Evolutionary conservation across 306 rosid species (phyloP).

Genomic region (Lathyrus aphaca): DNA sequence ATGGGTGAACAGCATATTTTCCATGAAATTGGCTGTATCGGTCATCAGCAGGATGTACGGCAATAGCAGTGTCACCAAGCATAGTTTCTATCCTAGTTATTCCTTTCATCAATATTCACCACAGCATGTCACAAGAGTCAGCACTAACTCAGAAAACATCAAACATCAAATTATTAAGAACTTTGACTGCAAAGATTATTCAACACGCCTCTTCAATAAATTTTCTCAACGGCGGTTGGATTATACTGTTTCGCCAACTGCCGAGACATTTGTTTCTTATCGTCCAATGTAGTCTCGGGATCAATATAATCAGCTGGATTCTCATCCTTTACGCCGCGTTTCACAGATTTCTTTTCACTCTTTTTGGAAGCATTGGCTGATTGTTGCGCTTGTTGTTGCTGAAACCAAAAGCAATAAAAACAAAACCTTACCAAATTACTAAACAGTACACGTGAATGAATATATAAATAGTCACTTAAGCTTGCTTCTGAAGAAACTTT

Average conservation of each 20-base stretch:
- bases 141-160: slow-evolving; percentile 6
- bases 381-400: slow-evolving; percentile 88
- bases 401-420: no score
- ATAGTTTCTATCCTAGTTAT: slow-evolving; percentile 95
- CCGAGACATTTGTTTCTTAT: slow-evolving; percentile 70
- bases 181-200: slow-evolving; percentile 3
- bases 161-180: slow-evolving; percentile 32
- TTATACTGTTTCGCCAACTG: slow-evolving; percentile 83
- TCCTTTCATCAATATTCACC: slow-evolving; percentile 45
- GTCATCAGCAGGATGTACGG: slow-evolving; percentile 77
- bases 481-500: no score
- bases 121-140: slow-evolving; percentile 11
- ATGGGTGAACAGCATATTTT: slow-evolving; percentile 87
- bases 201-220: slow-evolving; percentile 66
- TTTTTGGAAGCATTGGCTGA: slow-evolving; percentile 62
- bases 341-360: slow-evolving; percentile 72
- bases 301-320: slow-evolving; percentile 74
- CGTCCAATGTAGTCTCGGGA: slow-evolving; percentile 73
- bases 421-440: no score
- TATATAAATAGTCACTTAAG: no score
- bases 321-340: slow-evolving; percentile 70
- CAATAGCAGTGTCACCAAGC: slow-evolving; percentile 98
- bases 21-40: slow-evolving; percentile 82
- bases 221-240: slow-evolving; percentile 79
- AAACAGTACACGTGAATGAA: no score